Evolutionary conservation across 495 filamentous ascomycete species (phyloP).

Genomic region (Hypoxylon rickii): DNA sequence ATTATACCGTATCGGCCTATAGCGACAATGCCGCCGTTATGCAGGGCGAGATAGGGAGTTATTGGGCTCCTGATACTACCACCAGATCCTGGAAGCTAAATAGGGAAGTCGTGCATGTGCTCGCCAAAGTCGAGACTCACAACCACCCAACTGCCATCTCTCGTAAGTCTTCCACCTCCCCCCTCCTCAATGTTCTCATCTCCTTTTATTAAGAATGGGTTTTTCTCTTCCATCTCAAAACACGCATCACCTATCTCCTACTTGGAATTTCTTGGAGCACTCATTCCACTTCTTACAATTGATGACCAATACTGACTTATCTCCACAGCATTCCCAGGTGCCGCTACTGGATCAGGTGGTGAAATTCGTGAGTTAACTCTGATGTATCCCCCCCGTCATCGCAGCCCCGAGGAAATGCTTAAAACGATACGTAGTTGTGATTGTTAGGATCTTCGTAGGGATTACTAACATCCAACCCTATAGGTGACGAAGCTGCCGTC

Average conservation of each 20-base stretch:
- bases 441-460: too few relatives aligned
- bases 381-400: too few relatives aligned
- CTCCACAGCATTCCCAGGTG: slow-evolving; percentile 63
- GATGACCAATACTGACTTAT: slow-evolving; percentile 6
- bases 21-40: slow-evolving; percentile 96
- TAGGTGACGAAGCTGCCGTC: slow-evolving; percentile 84
- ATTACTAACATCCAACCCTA: slow-evolving; percentile 11
- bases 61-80: slow-evolving; percentile 84
- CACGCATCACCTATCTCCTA: too few relatives aligned
- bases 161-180: slow-evolving; percentile 38
- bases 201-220: too few relatives aligned
- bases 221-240: too few relatives aligned
- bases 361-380: slow-evolving; percentile 65
- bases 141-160: slow-evolving; percentile 98
- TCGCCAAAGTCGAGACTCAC: slow-evolving; percentile 97
- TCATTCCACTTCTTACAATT: too few relatives aligned
- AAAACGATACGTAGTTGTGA: neutral
- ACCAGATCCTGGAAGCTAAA: slow-evolving; percentile 85
- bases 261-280: too few relatives aligned
- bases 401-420: neutral
- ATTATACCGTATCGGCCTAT: slow-evolving; percentile 88
- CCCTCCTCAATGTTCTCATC: neutral
- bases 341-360: slow-evolving; percentile 93
- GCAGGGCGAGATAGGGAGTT: slow-evolving; percentile 71
- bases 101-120: slow-evolving; percentile 84